Evolutionary conservation across 2,329 filamentous ascomycete genomes (phyloP).

Genomic region (Alternaria atra): DNA sequence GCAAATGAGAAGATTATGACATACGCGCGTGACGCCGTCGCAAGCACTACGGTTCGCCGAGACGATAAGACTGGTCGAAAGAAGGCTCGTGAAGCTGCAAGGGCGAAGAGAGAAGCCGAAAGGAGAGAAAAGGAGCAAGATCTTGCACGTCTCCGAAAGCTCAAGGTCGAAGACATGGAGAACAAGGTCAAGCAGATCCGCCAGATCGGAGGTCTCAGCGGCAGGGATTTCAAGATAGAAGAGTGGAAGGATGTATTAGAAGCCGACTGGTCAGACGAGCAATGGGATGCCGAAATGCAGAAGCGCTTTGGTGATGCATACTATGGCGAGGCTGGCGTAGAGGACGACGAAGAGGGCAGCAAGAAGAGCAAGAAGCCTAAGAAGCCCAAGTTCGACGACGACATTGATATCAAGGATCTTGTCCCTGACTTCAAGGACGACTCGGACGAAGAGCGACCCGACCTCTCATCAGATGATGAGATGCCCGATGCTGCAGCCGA

Average conservation of each 20-base stretch:
- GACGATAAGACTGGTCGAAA: slow-evolving; percentile 82
- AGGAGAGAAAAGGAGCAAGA: slow-evolving; percentile 80
- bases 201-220: slow-evolving; percentile 81
- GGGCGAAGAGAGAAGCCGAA: slow-evolving; percentile 78
- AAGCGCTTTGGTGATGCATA: slow-evolving; percentile 90
- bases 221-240: slow-evolving; percentile 73
- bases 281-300: slow-evolving; percentile 91
- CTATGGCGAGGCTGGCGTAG: slow-evolving; percentile 74
- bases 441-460: slow-evolving; percentile 75
- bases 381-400: slow-evolving; percentile 94
- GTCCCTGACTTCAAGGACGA: slow-evolving; percentile 84
- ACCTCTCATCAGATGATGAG: slow-evolving; percentile 66
- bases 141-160: slow-evolving; percentile 80
- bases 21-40: slow-evolving; percentile 86
- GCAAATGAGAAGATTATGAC: slow-evolving; percentile 88
- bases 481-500: slow-evolving; percentile 55
- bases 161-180: slow-evolving; percentile 92
- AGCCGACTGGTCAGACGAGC: slow-evolving; percentile 85
- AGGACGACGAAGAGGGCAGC: slow-evolving; percentile 48
- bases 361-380: slow-evolving; percentile 65
- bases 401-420: slow-evolving; percentile 95
- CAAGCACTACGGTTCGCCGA: slow-evolving; percentile 82
- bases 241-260: slow-evolving; percentile 88
- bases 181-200: slow-evolving; percentile 88
- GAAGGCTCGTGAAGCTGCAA: slow-evolving; percentile 79